Base-by-base conservation (phyloP, 2,329 filamentous ascomycete species). In the Emmonsiellopsis sp. region DNA sequence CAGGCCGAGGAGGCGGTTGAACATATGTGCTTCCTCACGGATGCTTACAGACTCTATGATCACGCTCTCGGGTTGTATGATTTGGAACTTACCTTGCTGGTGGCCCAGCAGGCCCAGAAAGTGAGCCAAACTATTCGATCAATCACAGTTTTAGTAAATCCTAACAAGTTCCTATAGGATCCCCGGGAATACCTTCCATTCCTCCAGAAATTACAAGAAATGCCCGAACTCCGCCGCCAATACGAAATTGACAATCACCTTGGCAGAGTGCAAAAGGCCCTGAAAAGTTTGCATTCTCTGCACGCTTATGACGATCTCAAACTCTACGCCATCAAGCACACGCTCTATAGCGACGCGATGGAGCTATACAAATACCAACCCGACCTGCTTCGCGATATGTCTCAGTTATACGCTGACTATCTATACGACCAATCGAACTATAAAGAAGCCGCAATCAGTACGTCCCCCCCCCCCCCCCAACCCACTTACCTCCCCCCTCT, bases 1-100 rank as follows among this genome's bases (percentile, higher is more conserved):
- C 77, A 91, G 59, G 88, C 89, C 0, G 92, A 97, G 60, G 86
- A 85, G 67, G 92, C 92, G 0, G 86, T 96, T 21, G 90, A 96
- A 66, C 93, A 98, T 64, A 96, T 98, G 56, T 97, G 90, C 76
- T 98, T 98, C 76, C 79, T 98, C 42, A 88, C 91, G 0, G 93
- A 98, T 68, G 86, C 94, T 45, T 94, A 96, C 67, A 84, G 84
- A 40, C 80, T 98, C 0, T 98, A 95, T 63, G 88, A 96, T 57
- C 85, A 91, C 56, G 88, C 93, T 0, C 77, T 98, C 2, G 91
- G 91, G 1, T 76, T 97, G 2, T 98, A 98, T 66, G 85, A 97
- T 63, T 80, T 98, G 2, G 89, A 95, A 9, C 81, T 98, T 6
- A 85, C 92, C 3, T 77, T 98, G 9, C 77, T 96, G 5, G 88